Evolutionary conservation across 306 rosid species (phyloP), one percentile per base, ranked within the genome.

Genomic region (Prunus salicina): DNA sequence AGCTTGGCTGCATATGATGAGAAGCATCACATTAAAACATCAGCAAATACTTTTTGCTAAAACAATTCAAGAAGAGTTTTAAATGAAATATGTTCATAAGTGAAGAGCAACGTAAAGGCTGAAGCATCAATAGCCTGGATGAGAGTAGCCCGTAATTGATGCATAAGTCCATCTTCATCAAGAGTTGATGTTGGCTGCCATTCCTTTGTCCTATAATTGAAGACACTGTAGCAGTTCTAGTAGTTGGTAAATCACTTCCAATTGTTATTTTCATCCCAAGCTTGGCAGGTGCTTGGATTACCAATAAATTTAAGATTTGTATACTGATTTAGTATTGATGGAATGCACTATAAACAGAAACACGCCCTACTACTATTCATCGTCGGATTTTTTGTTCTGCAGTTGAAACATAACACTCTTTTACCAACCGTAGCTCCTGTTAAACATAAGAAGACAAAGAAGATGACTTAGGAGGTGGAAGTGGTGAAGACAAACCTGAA

Each of bases 201-300:
- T 27, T 27, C 28, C 28, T 27, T 27, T 27, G 28, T 27, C 28
- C 28, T 27, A 27, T 27, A 27, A 27, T 79, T 61, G 92, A 78
- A 72, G 95, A 88, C 74, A 80, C 69, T 15, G 88, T 64, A 53
- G 93, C 76, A 86, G 82, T 76, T 82, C 89, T 91, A 60, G 79
- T 67, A 76, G 97, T 71, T 9, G 85, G 78, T 58, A 74, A 57
- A 66, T 90, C 97, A 61, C 79, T 85, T 65, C 96, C 98, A 74
- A 95, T 69, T 81, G 89, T 84, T 64, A 94, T 81, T 74, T 92
- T 81, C 79, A 94, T 80, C 45, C 97, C 98, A 58, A 92, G 92
- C 80, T 83, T 90, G 22, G 90, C 88, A 77, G 98, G 93, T 75
- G 89, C 77, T 86, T 89, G 89, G 91, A 84, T 89, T 73, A 92